A percentile compares a stretch with the other conserved stretches of the same genome.
These are phyloP conservation scores for Boechera divaricarpa DNA, from an alignment of 345 rosid genomes.

Conservation along the genomic window DNA sequence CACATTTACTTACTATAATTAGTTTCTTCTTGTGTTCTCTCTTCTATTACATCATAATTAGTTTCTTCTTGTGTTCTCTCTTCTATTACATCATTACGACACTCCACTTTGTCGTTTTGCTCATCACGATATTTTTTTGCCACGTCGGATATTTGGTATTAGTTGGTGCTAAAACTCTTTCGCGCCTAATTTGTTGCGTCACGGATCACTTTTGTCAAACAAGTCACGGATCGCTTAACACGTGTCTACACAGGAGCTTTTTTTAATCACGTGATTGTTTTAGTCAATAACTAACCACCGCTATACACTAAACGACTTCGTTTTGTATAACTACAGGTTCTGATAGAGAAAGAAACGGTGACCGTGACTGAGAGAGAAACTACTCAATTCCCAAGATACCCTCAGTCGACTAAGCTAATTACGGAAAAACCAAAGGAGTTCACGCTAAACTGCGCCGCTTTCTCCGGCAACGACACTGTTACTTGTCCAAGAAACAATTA, in stretches of 20 bases:
- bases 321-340: constrained; percentile 21
- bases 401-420: constrained; percentile 23
- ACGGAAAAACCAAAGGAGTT: constrained; percentile 39
- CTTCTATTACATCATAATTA: not conserved
- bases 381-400: constrained; percentile 5
- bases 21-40: not conserved
- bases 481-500: constrained; percentile 52
- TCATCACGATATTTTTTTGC: not conserved
- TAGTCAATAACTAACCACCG: constrained; percentile 10
- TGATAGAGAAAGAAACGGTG: constrained; percentile 42
- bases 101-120: constrained; percentile 3
- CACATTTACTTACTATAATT: not conserved
- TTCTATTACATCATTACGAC: constrained; percentile 16
- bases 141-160: constrained; percentile 31
- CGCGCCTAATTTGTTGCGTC: constrained; percentile 31
- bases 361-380: not conserved
- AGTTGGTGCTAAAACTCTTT: not conserved
- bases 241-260: constrained; percentile 23
- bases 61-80: not conserved
- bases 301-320: not conserved
- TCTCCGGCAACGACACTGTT: constrained; percentile 35
- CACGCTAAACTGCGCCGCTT: constrained; percentile 29
- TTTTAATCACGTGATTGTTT: constrained; percentile 1
- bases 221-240: constrained; percentile 18
- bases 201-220: constrained; percentile 28